phyloP scores from a whole-genome alignment of 2,329 filamentous ascomycete species.

The Monascus ruber region DNA sequence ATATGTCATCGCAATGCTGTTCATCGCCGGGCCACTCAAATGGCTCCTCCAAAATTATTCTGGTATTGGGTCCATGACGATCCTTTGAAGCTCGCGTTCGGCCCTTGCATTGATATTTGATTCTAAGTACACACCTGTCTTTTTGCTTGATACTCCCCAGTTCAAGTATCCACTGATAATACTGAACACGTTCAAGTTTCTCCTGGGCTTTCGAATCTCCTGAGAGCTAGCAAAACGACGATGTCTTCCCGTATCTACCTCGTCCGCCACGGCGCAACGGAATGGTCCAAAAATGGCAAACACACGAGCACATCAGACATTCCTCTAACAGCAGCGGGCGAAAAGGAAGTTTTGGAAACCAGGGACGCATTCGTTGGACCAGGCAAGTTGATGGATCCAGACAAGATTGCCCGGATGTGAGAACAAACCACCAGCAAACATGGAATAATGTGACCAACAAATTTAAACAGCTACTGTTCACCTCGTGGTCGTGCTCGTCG shows the following conservation, averaged over 20 bases:
- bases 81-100: no score
- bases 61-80: no score
- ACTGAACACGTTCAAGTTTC: no score
- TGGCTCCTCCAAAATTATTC: no score
- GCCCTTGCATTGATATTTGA: no score
- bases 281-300: slow-evolving; percentile 6
- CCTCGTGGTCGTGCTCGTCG: slow-evolving; percentile 3
- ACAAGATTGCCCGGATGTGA: slow-evolving; percentile 3
- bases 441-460: no score
- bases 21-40: no score
- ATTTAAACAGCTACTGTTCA: slow-evolving; percentile 4
- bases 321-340: slow-evolving; percentile 3
- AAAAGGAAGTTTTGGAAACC: slow-evolving; percentile 1
- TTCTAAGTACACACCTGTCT: no score
- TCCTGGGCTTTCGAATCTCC: no score
- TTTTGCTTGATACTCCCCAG: no score
- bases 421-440: neutral
- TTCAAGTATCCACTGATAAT: no score
- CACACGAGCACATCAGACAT: slow-evolving; percentile 5
- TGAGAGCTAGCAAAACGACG: neutral
- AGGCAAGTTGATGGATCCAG: slow-evolving; percentile 3
- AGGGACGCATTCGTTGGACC: slow-evolving; percentile 1
- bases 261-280: slow-evolving; percentile 8
- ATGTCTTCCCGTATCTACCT: slow-evolving; percentile 7
- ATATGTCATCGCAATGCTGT: neutral